Percentiles rank a stretch among this genome's conserved stretches.
These are phyloP conservation scores for Abrus precatorius DNA, from an alignment of 306 rosid genomes.

Conservation along the genomic window DNA sequence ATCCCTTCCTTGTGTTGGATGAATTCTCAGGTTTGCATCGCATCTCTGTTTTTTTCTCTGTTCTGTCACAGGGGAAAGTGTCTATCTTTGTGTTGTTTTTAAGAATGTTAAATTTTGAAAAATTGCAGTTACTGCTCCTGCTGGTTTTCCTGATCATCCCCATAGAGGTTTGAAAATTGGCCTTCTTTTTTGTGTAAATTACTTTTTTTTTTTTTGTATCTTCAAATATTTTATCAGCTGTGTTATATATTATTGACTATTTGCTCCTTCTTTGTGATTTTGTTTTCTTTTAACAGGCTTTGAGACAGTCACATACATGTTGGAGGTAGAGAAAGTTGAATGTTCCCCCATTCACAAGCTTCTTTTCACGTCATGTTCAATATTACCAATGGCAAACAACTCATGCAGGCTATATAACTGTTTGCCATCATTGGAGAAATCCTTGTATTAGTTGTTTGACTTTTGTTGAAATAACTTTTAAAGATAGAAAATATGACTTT, in stretches of 20 bases:
- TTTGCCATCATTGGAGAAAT: constrained; percentile 6
- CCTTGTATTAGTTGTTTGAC: not conserved
- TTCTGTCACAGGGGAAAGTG: not conserved
- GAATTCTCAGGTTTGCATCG: constrained; percentile 85
- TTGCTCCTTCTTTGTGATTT: constrained; percentile 23
- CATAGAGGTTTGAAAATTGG: constrained; percentile 77
- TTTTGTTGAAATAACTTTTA: constrained; percentile 2
- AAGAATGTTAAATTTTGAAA: constrained; percentile 30
- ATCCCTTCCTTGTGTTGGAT: constrained; percentile 92
- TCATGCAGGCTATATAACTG: constrained; percentile 16
- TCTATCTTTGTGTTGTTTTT: not conserved
- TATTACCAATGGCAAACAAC: not conserved
- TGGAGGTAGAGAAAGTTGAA: constrained; percentile 67
- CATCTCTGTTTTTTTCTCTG: constrained; percentile 43
- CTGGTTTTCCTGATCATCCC: constrained; percentile 99
- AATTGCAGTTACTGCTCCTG: constrained; percentile 87
- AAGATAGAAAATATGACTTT: constrained; percentile 11
- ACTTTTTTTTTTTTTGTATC: not conserved
- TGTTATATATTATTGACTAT: constrained; percentile 46
- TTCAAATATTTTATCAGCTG: constrained; percentile 13
- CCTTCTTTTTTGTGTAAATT: constrained; percentile 2
- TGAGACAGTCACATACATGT: constrained; percentile 98
- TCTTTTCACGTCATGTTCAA: not conserved
- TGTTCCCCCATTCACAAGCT: constrained; percentile 17
- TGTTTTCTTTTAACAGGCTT: constrained; percentile 67